Base-by-base conservation (phyloP, 225 moss, liverwort and hornwort genomes). In the Bryoerythrophyllum caledonicum region DNA sequence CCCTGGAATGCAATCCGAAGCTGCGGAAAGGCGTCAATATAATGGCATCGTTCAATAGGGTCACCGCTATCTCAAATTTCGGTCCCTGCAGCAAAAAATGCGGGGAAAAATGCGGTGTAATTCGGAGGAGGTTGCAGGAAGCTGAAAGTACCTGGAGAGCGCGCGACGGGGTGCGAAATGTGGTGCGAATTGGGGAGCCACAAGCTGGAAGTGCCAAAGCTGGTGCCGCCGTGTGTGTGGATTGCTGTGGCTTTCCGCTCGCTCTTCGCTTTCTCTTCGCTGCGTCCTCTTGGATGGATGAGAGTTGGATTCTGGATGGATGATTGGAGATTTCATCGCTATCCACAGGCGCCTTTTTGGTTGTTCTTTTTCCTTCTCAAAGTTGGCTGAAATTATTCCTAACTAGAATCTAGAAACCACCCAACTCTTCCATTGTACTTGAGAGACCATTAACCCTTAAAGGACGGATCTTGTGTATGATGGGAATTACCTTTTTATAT, bases 171-270 rank as follows among this genome's bases (percentile, higher is more conserved):
- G 65, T 26, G 34, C 12, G 41, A 26, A 70, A 40, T 57, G 41
- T 41, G 26, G 71, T 26, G 24, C 38, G 70, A 4, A 40, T 38
- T 56, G 6, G 17, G 70, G 23, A 19, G 24, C 71, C 71, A 41
- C 71, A 70, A 38, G 13, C 3, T 56, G 35, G 17, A 71, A 38
- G 71, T 56, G 71, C 26, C 57, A n/a, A 11, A 57, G 41, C 25
- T 27, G 57, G 16, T 57, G 57, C 25, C 57, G 71, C 71, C 57
- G 70, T 71, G 54, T 55, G 54, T 55, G 41, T 71, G 71, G 70
- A 55, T 70, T 32, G 20, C 8, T 55, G 69, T 53, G 69, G 37
- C 56, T 40, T 19, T 57, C 68, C n/a, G 21, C 68, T 34, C n/a
- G 21, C 68, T 34, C 4, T 20, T 17, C 10, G 32, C 32, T 32